Conservation (phyloP, 192 early-diverging fungal species). For the Coemansia sp. region DNA sequence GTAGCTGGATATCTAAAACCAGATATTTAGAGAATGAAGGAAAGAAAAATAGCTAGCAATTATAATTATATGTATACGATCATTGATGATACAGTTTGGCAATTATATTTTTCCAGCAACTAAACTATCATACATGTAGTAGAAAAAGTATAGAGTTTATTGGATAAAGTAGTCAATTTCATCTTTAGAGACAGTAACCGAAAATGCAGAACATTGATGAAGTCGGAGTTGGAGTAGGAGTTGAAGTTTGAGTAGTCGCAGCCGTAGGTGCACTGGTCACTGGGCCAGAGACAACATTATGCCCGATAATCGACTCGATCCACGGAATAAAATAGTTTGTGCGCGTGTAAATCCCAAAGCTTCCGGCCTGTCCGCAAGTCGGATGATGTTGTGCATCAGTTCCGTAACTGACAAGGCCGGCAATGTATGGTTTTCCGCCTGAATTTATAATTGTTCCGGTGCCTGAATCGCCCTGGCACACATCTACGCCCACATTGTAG, state of each 20-base stretch:
- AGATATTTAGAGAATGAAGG: too few species aligned
- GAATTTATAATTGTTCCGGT: conserved; percentile 30
- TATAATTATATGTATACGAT: too few species aligned
- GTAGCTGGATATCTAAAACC: too few species aligned
- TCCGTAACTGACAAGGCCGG: conserved; percentile 51
- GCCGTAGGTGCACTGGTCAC: neutral
- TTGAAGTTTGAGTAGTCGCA: neutral
- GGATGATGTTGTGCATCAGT: conserved; percentile 19
- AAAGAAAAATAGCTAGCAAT: too few species aligned
- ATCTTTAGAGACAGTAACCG: conserved; percentile 34
- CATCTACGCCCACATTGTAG: conserved; percentile 49
- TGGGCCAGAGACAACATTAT: conserved; percentile 9
- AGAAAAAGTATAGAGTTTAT: too few species aligned
- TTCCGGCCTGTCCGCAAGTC: conserved; percentile 45
- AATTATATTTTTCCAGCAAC: too few species aligned
- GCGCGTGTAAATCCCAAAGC: conserved; percentile 52
- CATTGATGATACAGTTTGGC: too few species aligned
- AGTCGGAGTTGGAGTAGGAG: conserved; percentile 6
- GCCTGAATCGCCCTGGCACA: conserved; percentile 49
- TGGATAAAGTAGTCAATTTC: too few species aligned
- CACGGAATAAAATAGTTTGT: conserved; percentile 27
- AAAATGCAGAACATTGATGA: conserved; percentile 16
- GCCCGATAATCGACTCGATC: conserved; percentile 31
- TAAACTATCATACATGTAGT: too few species aligned
- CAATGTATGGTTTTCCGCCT: conserved; percentile 26